A percentile compares a stretch with the other conserved stretches of the same genome.
Evolutionary conservation across 768 basidiomycete genomes (phyloP).

Genomic region (Amanita pallidorosea): DNA sequence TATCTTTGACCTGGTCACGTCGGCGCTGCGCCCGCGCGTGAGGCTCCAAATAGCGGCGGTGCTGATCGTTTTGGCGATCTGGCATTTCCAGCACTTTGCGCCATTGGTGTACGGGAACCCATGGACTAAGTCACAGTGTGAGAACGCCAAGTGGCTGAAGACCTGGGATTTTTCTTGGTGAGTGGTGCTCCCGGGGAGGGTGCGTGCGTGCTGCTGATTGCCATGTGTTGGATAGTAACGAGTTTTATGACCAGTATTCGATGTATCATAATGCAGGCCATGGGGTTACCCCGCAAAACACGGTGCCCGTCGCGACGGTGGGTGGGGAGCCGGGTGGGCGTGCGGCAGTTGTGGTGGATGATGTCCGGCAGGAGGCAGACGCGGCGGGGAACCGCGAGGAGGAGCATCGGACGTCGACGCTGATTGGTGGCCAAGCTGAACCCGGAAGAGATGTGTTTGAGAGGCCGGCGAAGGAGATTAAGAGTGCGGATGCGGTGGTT

Average conservation of each 20-base stretch:
- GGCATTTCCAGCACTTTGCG: slow-evolving; percentile 71
- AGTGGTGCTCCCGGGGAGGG: slow-evolving; percentile 9
- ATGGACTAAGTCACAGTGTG: slow-evolving; percentile 81
- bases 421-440: slow-evolving; percentile 45
- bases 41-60: slow-evolving; percentile 76
- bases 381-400: slow-evolving; percentile 2
- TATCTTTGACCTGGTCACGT: slow-evolving; percentile 81
- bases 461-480: slow-evolving; percentile 31
- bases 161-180: slow-evolving; percentile 96
- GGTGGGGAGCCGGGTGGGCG: slow-evolving; percentile 46
- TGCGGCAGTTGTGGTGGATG: slow-evolving; percentile 41
- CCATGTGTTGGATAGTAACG: slow-evolving; percentile 32
- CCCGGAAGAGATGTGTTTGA: slow-evolving; percentile 70
- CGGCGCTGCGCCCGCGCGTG: slow-evolving; percentile 61
- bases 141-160: slow-evolving; percentile 73
- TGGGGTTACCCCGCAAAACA: slow-evolving; percentile 28
- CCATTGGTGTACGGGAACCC: slow-evolving; percentile 74
- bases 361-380: slow-evolving; percentile 15
- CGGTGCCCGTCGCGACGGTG: slow-evolving; percentile 30
- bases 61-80: slow-evolving; percentile 60
- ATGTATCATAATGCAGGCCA: slow-evolving; percentile 32
- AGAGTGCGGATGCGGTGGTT: slow-evolving; percentile 25
- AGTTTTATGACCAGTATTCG: slow-evolving; percentile 61
- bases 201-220: no score
- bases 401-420: slow-evolving; percentile 20